phyloP scores from a whole-genome alignment of 306 rosid genomes.

The Cucurbita pepo region DNA sequence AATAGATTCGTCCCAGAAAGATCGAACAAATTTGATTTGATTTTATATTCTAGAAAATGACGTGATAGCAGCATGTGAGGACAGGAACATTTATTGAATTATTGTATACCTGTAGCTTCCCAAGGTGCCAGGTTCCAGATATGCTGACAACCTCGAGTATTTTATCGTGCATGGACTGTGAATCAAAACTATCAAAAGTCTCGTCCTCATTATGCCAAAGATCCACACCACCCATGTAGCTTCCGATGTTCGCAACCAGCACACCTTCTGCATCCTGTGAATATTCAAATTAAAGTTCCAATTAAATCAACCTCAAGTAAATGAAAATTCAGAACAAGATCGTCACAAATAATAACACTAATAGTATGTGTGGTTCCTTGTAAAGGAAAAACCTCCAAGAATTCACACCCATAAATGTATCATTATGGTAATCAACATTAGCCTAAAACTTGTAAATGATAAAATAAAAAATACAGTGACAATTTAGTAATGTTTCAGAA shows the following conservation, averaged over 20 bases:
- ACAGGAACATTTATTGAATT: background rate
- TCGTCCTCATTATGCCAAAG: conserved; percentile 99
- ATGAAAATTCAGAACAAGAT: background rate
- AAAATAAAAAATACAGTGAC: background rate
- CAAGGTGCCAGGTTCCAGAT: conserved; percentile 99
- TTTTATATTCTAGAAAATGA: too few relatives aligned
- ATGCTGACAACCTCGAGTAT: conserved; percentile 92
- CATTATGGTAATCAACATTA: background rate
- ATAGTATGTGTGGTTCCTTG: background rate
- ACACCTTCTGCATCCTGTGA: conserved; percentile 97
- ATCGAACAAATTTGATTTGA: background rate
- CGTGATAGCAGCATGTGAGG: background rate
- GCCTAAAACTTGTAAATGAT: background rate
- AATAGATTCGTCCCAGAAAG: background rate
- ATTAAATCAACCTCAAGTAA: background rate
- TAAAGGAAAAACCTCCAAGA: background rate
- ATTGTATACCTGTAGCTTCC: conserved; percentile 75
- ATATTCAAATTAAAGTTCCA: background rate
- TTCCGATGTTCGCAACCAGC: conserved; percentile 96
- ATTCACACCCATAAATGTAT: background rate
- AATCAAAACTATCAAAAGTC: conserved; percentile 75
- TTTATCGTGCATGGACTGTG: conserved; percentile 98
- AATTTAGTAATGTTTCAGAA: background rate
- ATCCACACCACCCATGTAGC: conserved; percentile 99
- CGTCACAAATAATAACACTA: background rate